phyloP scores from a whole-genome alignment of 225 moss, liverwort and hornwort species.

The Ulota crispa region DNA sequence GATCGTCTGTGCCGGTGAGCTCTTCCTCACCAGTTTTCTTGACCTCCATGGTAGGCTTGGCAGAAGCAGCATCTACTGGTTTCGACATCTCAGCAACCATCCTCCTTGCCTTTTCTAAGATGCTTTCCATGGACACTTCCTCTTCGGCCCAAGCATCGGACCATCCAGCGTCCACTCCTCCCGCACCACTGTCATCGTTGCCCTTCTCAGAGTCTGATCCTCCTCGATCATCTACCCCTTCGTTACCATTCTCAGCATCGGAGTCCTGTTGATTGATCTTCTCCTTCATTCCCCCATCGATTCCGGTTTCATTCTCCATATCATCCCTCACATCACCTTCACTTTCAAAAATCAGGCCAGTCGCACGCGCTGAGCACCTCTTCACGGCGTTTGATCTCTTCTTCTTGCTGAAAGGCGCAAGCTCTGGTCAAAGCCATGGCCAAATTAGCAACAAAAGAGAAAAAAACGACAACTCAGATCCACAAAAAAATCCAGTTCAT shows the following conservation, averaged over 20 bases:
- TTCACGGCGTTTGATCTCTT: conserved; percentile 47
- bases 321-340: conserved; percentile 17
- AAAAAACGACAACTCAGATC: neutral
- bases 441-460: neutral
- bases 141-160: conserved; percentile 48
- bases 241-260: conserved; percentile 24
- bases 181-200: conserved; percentile 9
- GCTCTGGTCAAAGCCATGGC: conserved; percentile 23
- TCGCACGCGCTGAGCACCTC: conserved; percentile 34
- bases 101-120: conserved; percentile 56
- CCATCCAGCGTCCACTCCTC: conserved; percentile 39
- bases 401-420: conserved; percentile 41
- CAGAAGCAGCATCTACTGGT: conserved; percentile 19
- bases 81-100: conserved; percentile 54
- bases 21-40: conserved; percentile 16
- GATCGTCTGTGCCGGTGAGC: conserved; percentile 8
- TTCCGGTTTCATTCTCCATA: conserved; percentile 1
- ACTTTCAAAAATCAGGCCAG: conserved; percentile 35
- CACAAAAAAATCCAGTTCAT: neutral
- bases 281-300: neutral
- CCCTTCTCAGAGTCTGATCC: conserved; percentile 27
- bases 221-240: conserved; percentile 19
- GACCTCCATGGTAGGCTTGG: conserved; percentile 33
- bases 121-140: conserved; percentile 46
- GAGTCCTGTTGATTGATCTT: conserved; percentile 17